Evolutionary conservation across 1,139 yeast species (phyloP).

Genomic region (Hansenula sp.): DNA sequence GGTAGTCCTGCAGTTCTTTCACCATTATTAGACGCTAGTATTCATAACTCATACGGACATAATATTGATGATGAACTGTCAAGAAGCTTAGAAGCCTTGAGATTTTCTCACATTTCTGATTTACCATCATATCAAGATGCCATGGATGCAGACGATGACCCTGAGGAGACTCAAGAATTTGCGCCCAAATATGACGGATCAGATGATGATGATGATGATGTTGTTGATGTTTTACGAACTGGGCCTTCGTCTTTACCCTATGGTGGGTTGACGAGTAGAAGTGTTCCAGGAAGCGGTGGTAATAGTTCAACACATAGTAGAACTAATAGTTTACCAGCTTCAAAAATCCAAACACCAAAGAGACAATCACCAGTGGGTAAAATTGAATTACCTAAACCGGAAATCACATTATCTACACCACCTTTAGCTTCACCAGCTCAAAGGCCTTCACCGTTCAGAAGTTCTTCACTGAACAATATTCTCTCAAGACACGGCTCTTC

Average conservation of each 20-base stretch:
- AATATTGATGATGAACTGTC: slow-evolving; percentile 3
- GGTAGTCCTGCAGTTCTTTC: slow-evolving; percentile 32
- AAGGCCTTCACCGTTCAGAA: background rate
- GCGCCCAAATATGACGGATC: slow-evolving; percentile 32
- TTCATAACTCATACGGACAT: background rate
- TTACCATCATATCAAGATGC: slow-evolving; percentile 39
- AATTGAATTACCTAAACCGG: background rate
- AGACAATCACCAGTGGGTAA: slow-evolving; percentile 1
- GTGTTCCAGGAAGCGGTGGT: background rate
- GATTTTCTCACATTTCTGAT: slow-evolving; percentile 26
- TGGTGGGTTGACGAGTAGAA: background rate
- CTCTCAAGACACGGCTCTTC: background rate
- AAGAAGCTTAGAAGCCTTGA: slow-evolving; percentile 18
- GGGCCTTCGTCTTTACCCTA: background rate
- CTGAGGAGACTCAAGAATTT: slow-evolving; percentile 24
- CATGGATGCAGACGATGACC: slow-evolving; percentile 29
- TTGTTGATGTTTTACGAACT: background rate
- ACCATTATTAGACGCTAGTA: slow-evolving; percentile 1
- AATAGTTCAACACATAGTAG: background rate
- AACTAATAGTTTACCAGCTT: background rate
- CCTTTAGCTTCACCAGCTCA: background rate
- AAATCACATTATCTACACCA: background rate
- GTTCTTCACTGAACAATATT: slow-evolving; percentile 1
- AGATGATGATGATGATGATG: background rate
- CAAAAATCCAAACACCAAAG: background rate